A percentile compares a stretch with the other conserved stretches of the same genome.
Evolutionary conservation across 306 rosid species (phyloP).

Genomic region (Rosa multiflora): DNA sequence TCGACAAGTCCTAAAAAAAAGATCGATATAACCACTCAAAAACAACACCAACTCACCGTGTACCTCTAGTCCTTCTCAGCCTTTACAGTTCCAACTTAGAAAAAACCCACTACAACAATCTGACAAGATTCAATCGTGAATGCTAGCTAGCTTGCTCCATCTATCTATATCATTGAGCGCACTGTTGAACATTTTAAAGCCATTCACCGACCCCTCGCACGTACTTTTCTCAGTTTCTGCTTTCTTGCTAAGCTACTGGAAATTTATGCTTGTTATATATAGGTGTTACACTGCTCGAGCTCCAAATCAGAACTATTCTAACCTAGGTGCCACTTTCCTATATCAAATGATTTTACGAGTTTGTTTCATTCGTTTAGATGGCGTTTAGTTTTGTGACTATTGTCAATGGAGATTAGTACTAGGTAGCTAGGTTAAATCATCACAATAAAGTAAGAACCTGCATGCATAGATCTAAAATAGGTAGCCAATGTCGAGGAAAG

Average conservation of each 20-base stretch:
- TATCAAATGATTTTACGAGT: not conserved
- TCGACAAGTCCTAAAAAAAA: too few relatives aligned
- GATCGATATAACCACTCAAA: too few relatives aligned
- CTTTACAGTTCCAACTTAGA: not conserved
- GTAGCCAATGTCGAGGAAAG: not conserved
- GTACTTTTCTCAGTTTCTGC: not conserved
- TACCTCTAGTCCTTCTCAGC: not conserved
- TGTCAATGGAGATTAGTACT: not conserved
- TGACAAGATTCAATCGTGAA: not conserved
- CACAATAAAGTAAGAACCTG: not conserved
- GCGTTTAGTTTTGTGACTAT: not conserved
- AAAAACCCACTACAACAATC: not conserved
- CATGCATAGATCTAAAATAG: not conserved
- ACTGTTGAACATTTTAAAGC: not conserved
- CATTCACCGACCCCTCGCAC: not conserved
- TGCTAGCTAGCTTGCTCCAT: not conserved
- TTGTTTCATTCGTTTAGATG: not conserved
- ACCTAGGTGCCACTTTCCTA: not conserved
- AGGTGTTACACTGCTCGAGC: conserved; percentile 1
- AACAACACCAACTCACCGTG: too few relatives aligned
- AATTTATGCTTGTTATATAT: not conserved
- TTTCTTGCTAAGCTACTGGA: not conserved
- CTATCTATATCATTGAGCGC: not conserved
- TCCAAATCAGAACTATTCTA: not conserved
- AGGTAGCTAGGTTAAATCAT: not conserved